phyloP scores from a whole-genome alignment of 2,329 filamentous ascomycete species.

The Aureobasidium melanogenum region DNA sequence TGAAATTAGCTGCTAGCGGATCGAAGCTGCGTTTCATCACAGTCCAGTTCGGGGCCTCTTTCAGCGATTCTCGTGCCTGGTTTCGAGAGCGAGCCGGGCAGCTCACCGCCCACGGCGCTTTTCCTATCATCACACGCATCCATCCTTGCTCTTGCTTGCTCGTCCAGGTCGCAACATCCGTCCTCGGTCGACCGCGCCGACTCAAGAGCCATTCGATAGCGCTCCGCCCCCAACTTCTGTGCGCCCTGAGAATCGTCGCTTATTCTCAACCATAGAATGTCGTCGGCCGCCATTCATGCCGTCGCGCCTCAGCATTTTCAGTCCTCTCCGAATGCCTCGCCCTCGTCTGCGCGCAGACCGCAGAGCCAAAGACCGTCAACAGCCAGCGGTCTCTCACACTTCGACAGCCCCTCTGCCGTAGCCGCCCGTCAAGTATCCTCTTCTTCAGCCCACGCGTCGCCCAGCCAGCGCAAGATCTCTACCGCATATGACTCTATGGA shows the following conservation, averaged over 20 bases:
- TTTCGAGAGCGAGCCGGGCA: neutral
- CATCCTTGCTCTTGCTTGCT: neutral
- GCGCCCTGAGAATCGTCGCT: neutral
- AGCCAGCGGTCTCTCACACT: slow-evolving; percentile 34
- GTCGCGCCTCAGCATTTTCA: slow-evolving; percentile 18
- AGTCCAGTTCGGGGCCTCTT: neutral
- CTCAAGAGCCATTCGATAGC: neutral
- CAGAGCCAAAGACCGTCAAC: slow-evolving; percentile 28
- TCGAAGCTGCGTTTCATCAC: slow-evolving; percentile 10
- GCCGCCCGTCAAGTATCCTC: slow-evolving; percentile 13
- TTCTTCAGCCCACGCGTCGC: slow-evolving; percentile 3
- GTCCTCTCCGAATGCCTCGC: slow-evolving; percentile 21
- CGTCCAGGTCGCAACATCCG: neutral
- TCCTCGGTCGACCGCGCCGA: neutral
- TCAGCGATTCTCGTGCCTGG: neutral
- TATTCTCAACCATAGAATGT: slow-evolving; percentile 19
- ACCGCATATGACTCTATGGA: slow-evolving; percentile 7
- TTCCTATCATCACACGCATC: slow-evolving; percentile 10
- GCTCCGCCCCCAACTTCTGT: neutral
- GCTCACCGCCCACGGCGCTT: slow-evolving; percentile 7
- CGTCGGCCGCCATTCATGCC: slow-evolving; percentile 25
- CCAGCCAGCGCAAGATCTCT: slow-evolving; percentile 7
- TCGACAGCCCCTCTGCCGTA: slow-evolving; percentile 22
- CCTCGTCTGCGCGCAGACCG: slow-evolving; percentile 28
- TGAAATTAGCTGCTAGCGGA: slow-evolving; percentile 10